phyloP scores from a whole-genome alignment of 2,329 filamentous ascomycete genomes.

The Chaetomium globosum region DNA sequence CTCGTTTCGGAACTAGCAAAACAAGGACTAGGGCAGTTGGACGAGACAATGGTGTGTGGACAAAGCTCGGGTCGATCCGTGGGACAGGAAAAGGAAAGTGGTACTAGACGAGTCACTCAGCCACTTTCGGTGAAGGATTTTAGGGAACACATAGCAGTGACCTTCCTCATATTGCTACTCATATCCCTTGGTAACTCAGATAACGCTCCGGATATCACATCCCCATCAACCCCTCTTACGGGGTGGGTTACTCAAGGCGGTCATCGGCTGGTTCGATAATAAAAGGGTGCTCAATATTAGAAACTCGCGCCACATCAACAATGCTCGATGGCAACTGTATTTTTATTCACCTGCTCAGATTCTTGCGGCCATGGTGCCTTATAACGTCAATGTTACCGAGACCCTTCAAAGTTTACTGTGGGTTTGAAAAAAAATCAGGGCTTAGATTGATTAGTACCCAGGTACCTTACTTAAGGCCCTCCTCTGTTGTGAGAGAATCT shows the following conservation, averaged over 20 bases:
- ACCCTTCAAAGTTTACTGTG: not conserved
- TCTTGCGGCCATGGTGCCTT: not conserved
- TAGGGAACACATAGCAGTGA: not conserved
- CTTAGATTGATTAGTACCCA: no score
- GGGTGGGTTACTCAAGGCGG: not conserved
- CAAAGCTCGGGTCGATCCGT: not conserved
- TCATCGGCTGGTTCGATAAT: not conserved
- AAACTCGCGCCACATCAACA: not conserved
- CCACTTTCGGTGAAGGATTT: not conserved
- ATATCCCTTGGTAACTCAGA: not conserved
- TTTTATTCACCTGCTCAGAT: not conserved
- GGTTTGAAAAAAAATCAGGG: no score
- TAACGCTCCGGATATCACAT: not conserved
- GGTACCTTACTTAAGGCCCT: no score
- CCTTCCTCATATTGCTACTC: not conserved
- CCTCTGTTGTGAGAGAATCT: no score
- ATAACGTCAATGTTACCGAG: not conserved
- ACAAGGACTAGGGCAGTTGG: not conserved
- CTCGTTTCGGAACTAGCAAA: not conserved
- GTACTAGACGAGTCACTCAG: not conserved
- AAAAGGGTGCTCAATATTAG: not conserved
- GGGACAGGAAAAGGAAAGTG: conserved; percentile 2
- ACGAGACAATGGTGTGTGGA: not conserved
- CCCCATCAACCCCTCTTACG: not conserved
- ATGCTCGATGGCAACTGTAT: not conserved